Evolutionary conservation across 306 rosid species (phyloP).

Genomic region (Albizia julibrissin): DNA sequence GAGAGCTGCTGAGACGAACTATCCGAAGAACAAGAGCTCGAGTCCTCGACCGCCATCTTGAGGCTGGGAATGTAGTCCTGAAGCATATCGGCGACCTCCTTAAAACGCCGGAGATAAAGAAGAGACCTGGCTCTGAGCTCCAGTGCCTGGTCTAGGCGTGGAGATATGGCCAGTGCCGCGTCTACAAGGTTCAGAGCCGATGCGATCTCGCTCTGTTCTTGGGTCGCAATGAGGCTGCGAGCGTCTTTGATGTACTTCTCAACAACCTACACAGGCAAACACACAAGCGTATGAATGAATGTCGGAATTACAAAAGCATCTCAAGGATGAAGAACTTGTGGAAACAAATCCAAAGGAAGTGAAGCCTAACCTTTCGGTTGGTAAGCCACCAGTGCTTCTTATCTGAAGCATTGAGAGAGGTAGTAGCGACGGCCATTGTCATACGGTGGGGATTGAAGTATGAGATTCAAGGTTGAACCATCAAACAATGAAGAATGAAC

Average conservation of each 20-base stretch:
- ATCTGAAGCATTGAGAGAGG: slow-evolving; percentile 49
- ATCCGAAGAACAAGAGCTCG: slow-evolving; percentile 53
- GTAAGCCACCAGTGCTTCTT: slow-evolving; percentile 97
- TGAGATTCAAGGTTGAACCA: slow-evolving; percentile 36
- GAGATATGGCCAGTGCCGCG: slow-evolving; percentile 78
- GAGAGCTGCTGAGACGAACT: slow-evolving; percentile 59
- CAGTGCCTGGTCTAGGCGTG: slow-evolving; percentile 68
- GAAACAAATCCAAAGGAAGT: background rate
- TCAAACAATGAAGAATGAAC: slow-evolving; percentile 28
- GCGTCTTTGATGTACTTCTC: slow-evolving; percentile 86
- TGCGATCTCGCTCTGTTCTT: slow-evolving; percentile 62
- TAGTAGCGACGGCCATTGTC: slow-evolving; percentile 59
- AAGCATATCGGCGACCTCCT: slow-evolving; percentile 91
- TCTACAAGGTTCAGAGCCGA: slow-evolving; percentile 73
- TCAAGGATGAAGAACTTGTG: background rate
- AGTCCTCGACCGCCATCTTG: slow-evolving; percentile 61
- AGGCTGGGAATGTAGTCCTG: slow-evolving; percentile 92
- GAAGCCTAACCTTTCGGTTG: slow-evolving; percentile 72
- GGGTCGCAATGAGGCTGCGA: slow-evolving; percentile 65
- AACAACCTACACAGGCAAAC: slow-evolving; percentile 50
- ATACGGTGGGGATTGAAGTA: slow-evolving; percentile 15
- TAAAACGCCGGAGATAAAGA: slow-evolving; percentile 70
- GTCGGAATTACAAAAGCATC: background rate
- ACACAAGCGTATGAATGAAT: background rate
- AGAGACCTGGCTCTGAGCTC: slow-evolving; percentile 82